phyloP scores from a whole-genome alignment of 805 yeast genomes.

The Candida andamanensis region DNA sequence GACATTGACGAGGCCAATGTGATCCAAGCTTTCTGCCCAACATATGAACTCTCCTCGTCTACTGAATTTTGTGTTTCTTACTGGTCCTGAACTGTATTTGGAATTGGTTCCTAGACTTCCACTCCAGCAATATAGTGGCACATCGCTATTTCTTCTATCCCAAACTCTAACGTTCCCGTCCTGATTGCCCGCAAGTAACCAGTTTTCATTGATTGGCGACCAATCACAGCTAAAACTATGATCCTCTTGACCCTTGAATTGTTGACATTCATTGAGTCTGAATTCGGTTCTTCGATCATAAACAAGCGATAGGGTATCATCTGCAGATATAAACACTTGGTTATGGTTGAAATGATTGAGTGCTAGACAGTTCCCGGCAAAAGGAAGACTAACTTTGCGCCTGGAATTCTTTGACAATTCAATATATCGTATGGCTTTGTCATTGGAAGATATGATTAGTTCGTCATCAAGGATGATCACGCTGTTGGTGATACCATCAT shows the following conservation, averaged over 20 bases:
- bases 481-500: constrained; percentile 51
- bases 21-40: constrained; percentile 59
- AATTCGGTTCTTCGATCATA: constrained; percentile 36
- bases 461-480: constrained; percentile 28
- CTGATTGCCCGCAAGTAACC: constrained; percentile 54
- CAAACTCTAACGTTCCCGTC: constrained; percentile 53
- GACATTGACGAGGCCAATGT: constrained; percentile 46
- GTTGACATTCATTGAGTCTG: constrained; percentile 5
- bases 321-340: constrained; percentile 48
- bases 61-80: constrained; percentile 50
- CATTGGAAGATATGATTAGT: constrained; percentile 48
- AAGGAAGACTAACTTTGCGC: constrained; percentile 25
- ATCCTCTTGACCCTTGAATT: constrained; percentile 46
- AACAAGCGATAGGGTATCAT: constrained; percentile 37
- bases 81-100: constrained; percentile 34
- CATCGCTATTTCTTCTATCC: constrained; percentile 40
- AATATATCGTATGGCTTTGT: constrained; percentile 35
- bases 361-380: constrained; percentile 49
- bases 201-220: constrained; percentile 37
- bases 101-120: constrained; percentile 23
- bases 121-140: constrained; percentile 28
- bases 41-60: constrained; percentile 40
- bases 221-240: constrained; percentile 60
- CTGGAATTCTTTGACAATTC: constrained; percentile 24
- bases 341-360: constrained; percentile 33